Percentiles rank a stretch among this genome's conserved stretches.
Evolutionary conservation across 2,329 filamentous ascomycete species (phyloP).

Genomic region (Penicillium sp.): DNA sequence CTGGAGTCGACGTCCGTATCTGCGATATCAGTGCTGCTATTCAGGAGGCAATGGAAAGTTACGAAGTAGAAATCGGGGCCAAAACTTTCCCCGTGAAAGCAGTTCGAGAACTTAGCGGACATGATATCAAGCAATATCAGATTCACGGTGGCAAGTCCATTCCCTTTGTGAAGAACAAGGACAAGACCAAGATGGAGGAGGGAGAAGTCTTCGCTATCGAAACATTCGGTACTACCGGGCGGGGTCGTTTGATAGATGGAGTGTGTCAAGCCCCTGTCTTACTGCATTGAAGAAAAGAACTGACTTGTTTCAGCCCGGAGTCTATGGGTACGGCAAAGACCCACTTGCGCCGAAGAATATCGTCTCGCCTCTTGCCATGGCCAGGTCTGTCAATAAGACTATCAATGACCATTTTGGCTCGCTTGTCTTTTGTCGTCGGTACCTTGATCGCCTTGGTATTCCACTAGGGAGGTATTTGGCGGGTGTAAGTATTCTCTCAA

Average conservation of each 20-base stretch:
- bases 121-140: conserved; percentile 54
- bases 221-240: conserved; percentile 57
- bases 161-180: conserved; percentile 53
- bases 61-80: conserved; percentile 56
- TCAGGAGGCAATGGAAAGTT: conserved; percentile 62
- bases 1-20: conserved; percentile 57
- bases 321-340: conserved; percentile 54
- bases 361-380: conserved; percentile 48
- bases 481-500: conserved; percentile 45
- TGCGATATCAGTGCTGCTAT: conserved; percentile 57
- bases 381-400: conserved; percentile 56
- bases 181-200: conserved; percentile 56
- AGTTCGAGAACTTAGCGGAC: conserved; percentile 55
- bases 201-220: conserved; percentile 60
- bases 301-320: conserved; percentile 39
- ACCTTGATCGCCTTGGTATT: conserved; percentile 60
- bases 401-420: conserved; percentile 64
- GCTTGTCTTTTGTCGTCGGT: conserved; percentile 60
- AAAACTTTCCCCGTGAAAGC: conserved; percentile 55
- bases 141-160: conserved; percentile 59
- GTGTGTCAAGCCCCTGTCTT: conserved; percentile 27
- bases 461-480: conserved; percentile 55
- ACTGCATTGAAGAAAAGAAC: background rate
- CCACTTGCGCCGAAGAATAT: conserved; percentile 35
- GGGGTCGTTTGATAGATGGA: conserved; percentile 49